Conservation (phyloP, 495 filamentous ascomycete genomes). For the Penicillium daleae region DNA sequence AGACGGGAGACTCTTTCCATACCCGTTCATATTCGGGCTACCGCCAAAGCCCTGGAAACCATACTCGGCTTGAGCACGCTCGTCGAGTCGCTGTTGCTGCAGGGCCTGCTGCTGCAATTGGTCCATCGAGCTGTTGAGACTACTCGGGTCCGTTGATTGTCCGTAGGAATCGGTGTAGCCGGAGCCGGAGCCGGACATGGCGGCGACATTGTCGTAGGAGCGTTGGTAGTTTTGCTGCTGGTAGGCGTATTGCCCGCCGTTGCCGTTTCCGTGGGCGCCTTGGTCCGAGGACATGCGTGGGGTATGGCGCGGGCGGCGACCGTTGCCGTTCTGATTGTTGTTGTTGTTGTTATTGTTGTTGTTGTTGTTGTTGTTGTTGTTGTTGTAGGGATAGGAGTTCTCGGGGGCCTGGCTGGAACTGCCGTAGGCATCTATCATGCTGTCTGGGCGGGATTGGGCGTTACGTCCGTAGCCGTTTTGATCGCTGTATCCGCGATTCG, state of each 20-base stretch:
- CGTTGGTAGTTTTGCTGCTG: slow-evolving; percentile 69
- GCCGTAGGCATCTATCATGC: slow-evolving; percentile 54
- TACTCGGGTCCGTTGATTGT: slow-evolving; percentile 88
- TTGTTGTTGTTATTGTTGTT: slow-evolving; percentile 27
- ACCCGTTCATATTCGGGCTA: slow-evolving; percentile 34
- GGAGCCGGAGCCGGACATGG: slow-evolving; percentile 68
- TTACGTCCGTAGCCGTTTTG: slow-evolving; percentile 53
- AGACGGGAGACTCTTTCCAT: slow-evolving; percentile 11
- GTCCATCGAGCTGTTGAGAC: slow-evolving; percentile 87
- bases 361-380: slow-evolving; percentile 21
- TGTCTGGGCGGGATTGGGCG: slow-evolving; percentile 59
- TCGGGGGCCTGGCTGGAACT: slow-evolving; percentile 40
- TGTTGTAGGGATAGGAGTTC: slow-evolving; percentile 42
- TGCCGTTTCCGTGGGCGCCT: slow-evolving; percentile 32
- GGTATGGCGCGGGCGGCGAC: slow-evolving; percentile 45
- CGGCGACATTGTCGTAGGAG: slow-evolving; percentile 81
- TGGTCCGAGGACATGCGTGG: slow-evolving; percentile 56
- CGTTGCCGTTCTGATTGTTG: slow-evolving; percentile 24
- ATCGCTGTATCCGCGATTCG: slow-evolving; percentile 50
- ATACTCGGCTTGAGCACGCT: slow-evolving; percentile 60
- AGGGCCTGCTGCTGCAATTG: slow-evolving; percentile 60
- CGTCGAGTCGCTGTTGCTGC: slow-evolving; percentile 41
- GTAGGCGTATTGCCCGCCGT: slow-evolving; percentile 57
- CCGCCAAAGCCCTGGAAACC: slow-evolving; percentile 57
- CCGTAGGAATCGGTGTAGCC: slow-evolving; percentile 68